These are phyloP conservation scores for Dalbergia cultrata DNA, from an alignment of 306 rosid species.

Conservation along the genomic window DNA sequence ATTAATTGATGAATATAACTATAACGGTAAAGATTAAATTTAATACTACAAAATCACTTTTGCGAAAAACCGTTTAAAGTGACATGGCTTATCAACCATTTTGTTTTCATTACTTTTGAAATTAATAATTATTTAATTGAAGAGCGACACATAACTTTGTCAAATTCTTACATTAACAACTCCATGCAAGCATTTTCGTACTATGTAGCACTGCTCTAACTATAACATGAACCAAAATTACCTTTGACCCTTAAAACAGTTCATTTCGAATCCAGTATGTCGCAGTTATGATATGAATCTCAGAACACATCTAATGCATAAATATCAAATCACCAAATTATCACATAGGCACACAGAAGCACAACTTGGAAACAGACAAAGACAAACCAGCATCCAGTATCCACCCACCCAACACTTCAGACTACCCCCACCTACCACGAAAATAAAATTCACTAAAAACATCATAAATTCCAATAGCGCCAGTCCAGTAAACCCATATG, in stretches of 20 bases:
- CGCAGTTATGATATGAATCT: conserved; percentile 17
- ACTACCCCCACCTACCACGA: not conserved
- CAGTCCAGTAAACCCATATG: not conserved
- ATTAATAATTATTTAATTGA: no score
- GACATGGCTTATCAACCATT: not conserved
- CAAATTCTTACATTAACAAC: not conserved
- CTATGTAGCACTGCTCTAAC: not conserved
- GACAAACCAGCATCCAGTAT: not conserved
- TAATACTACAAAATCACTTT: not conserved
- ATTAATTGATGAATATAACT: not conserved
- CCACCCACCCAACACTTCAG: not conserved
- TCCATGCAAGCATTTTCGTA: not conserved
- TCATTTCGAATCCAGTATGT: not conserved
- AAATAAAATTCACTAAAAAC: not conserved
- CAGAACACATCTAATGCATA: not conserved
- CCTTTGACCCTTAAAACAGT: conserved; percentile 1
- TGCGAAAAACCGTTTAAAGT: not conserved
- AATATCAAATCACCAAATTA: not conserved
- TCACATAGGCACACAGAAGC: not conserved
- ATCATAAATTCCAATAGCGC: conserved; percentile 6
- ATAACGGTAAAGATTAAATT: not conserved
- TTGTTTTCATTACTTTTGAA: no score
- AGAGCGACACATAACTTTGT: not conserved
- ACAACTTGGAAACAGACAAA: conserved; percentile 6
- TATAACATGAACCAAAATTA: conserved; percentile 22